Percentiles rank a stretch among this genome's conserved stretches.
Conservation (phyloP, 108 stramenopile species). For the Parietichytrium sp. region DNA sequence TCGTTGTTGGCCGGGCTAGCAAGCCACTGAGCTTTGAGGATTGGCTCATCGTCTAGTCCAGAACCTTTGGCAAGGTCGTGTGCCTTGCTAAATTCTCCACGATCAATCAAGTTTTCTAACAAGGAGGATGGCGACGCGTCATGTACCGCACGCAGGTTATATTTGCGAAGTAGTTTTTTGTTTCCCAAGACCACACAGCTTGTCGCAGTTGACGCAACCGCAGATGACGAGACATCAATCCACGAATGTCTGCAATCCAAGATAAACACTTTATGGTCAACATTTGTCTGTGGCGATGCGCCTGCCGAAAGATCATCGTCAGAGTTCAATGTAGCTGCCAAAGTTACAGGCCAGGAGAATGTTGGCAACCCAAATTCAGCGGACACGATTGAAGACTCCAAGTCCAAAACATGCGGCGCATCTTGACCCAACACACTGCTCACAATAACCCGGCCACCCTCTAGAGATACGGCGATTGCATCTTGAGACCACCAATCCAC, state of each 20-base stretch:
- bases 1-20: background rate
- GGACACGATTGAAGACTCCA: background rate
- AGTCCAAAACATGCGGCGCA: background rate
- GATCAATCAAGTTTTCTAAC: background rate
- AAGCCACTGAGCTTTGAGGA: background rate
- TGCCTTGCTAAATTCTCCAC: background rate
- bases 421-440: background rate
- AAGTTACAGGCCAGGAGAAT: background rate
- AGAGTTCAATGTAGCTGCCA: no score
- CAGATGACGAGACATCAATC: no score
- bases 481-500: background rate
- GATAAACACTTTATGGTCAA: no score
- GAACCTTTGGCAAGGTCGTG: background rate
- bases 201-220: no score
- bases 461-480: no score
- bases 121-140: background rate
- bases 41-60: background rate
- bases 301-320: no score
- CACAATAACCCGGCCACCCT: no score
- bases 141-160: no score
- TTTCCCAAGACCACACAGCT: no score
- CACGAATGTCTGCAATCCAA: no score
- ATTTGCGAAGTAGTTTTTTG: no score
- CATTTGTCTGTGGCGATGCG: no score
- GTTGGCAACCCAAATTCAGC: background rate